Evolutionary conservation across 495 filamentous ascomycete species (phyloP).

Genomic region (Haplographium delicatum): DNA sequence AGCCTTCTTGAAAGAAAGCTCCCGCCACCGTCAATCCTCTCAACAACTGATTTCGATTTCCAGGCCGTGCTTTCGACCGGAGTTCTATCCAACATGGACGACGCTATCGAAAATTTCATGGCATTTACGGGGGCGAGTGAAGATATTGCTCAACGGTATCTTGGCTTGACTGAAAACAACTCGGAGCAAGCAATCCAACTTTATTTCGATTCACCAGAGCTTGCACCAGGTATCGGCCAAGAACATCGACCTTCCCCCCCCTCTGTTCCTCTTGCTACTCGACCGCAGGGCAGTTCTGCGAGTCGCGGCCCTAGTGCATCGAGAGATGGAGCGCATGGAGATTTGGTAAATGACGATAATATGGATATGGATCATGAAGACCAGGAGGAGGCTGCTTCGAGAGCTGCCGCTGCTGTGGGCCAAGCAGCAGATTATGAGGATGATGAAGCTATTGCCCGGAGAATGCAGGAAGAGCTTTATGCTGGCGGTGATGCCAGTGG

Average conservation of each 20-base stretch:
- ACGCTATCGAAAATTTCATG: constrained; percentile 53
- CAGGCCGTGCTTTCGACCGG: neutral
- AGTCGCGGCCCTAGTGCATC: constrained; percentile 41
- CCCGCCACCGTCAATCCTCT: no score
- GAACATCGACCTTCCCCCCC: constrained; percentile 28
- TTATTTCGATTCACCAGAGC: constrained; percentile 78
- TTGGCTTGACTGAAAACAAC: constrained; percentile 75
- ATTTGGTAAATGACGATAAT: constrained; percentile 61
- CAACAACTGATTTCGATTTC: no score
- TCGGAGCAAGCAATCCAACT: constrained; percentile 82
- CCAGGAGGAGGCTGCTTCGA: constrained; percentile 10
- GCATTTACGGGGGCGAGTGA: constrained; percentile 60
- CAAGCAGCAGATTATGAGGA: constrained; percentile 54
- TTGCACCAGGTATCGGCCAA: constrained; percentile 42
- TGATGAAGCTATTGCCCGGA: constrained; percentile 88
- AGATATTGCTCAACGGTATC: constrained; percentile 68
- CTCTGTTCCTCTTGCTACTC: constrained; percentile 14
- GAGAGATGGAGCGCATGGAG: constrained; percentile 62
- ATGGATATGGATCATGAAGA: constrained; percentile 35
- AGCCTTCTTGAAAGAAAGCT: no score
- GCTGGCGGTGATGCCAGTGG: constrained; percentile 40
- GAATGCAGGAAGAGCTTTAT: constrained; percentile 90
- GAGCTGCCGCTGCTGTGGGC: constrained; percentile 7
- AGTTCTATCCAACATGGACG: constrained; percentile 56
- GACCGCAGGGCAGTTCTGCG: constrained; percentile 18